Base-by-base conservation (phyloP, 257 asterid species). In the Gardenia jasminoides region DNA sequence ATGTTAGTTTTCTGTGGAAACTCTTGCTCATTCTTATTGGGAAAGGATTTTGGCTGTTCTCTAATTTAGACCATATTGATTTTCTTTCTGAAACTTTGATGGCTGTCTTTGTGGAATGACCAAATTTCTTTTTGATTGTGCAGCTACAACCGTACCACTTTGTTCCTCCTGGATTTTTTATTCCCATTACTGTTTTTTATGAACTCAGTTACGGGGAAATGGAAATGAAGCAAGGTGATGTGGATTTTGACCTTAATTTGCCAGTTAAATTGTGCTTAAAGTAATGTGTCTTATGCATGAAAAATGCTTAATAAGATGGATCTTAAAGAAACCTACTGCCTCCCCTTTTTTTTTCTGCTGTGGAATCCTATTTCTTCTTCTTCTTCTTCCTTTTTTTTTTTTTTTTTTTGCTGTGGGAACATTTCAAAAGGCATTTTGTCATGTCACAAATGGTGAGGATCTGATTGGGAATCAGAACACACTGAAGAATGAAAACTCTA, bases 121-220 rank as follows among this genome's bases (percentile, higher is more conserved):
- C 58, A 62, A 56, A 75, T n/a, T 7, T 58, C 4, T 13, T n/a
- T 24, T n/a, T 50, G 80, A 44, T 74, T 80, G 80, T 88, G 88
- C 91, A 96, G 99, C 86, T 91, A 61, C 87, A 73, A 76, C 93
- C 99, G n/a, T 92, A 87, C 85, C 98, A 92, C 88, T 96, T 96
- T 87, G 85, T 87, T 78, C 97, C 99, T 79, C 80, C 94, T 11
- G 96, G 93, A n/a, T 76, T 92, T 82, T 81, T 87, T 71, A 98
- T 92, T 85, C 98, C 98, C 39, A 77, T 93, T 80, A 91, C 97
- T 59, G 91, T 86, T 78, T 61, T 87, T 31, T 96, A 93, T 84
- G 99, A 93, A 80, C 96, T 90, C 81, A 90, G 93, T 85, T 93
- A 93, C 36, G 97, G 98, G 84, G 99, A 96, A 90, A 87, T 92